Conservation (phyloP, 495 filamentous ascomycete species). For the Beverwykella pulmonaria region DNA sequence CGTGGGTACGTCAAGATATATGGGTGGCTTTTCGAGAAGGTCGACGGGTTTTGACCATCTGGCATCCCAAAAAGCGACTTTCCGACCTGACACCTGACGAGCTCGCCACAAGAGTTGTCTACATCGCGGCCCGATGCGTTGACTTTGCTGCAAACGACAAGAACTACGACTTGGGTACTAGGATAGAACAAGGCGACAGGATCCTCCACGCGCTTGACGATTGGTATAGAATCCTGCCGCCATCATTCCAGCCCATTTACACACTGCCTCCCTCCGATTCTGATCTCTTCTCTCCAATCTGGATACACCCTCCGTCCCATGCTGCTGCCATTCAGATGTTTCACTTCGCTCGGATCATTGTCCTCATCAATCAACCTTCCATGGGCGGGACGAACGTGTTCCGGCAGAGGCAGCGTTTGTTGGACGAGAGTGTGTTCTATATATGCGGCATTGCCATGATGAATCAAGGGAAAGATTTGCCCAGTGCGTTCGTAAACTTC, state of each 20-base stretch:
- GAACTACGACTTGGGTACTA: conserved; percentile 16
- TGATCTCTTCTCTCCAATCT: conserved; percentile 12
- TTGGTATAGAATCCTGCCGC: conserved; percentile 11
- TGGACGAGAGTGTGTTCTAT: conserved; percentile 19
- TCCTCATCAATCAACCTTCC: conserved; percentile 23
- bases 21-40: conserved; percentile 43
- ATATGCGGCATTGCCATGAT: conserved; percentile 25
- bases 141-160: conserved; percentile 29
- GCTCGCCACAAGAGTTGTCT: conserved; percentile 18
- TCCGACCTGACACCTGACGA: conserved; percentile 19
- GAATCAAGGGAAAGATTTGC: conserved; percentile 16
- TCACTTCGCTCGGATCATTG: conserved; percentile 23
- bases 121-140: conserved; percentile 21
- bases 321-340: conserved; percentile 15
- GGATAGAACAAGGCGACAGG: conserved; percentile 23
- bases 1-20: conserved; percentile 46
- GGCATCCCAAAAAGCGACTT: conserved; percentile 33
- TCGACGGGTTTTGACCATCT: conserved; percentile 38
- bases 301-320: conserved; percentile 23
- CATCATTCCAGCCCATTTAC: conserved; percentile 21
- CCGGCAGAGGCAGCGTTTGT: conserved; percentile 12
- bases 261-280: background rate
- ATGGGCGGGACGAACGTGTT: conserved; percentile 14
- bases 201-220: conserved; percentile 23
- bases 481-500: conserved; percentile 16